Evolutionary conservation across 164 flowering plant species (phyloP).

Genomic region (Malania oleifera): DNA sequence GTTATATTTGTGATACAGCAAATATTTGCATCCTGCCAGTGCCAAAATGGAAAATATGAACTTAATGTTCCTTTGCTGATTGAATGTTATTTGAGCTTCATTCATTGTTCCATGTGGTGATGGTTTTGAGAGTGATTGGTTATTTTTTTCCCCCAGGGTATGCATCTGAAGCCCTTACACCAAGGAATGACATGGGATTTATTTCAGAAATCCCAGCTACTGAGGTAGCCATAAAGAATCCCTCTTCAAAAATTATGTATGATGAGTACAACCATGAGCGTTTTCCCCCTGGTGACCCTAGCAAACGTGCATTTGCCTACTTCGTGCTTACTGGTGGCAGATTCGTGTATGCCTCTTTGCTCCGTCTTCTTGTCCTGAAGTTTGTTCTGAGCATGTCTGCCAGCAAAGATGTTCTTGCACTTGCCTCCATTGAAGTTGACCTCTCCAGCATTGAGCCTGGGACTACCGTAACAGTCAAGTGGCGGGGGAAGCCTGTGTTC

Average conservation of each 20-base stretch:
- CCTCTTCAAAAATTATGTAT: slow-evolving; percentile 27
- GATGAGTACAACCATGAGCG: slow-evolving; percentile 39
- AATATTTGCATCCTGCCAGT: not conserved
- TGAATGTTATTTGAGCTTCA: not conserved
- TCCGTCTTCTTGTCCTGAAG: slow-evolving; percentile 34
- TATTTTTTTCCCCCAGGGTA: slow-evolving; percentile 15
- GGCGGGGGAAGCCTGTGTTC: slow-evolving; percentile 44
- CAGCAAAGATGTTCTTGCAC: slow-evolving; percentile 37
- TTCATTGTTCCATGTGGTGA: not conserved
- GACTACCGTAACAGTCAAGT: slow-evolving; percentile 36
- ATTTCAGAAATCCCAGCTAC: slow-evolving; percentile 29
- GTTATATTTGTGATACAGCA: too few species aligned
- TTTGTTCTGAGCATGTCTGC: slow-evolving; percentile 41
- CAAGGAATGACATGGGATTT: slow-evolving; percentile 21
- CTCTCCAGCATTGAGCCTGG: slow-evolving; percentile 37
- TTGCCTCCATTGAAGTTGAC: slow-evolving; percentile 41
- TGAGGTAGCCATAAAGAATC: slow-evolving; percentile 33
- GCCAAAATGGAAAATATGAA: not conserved
- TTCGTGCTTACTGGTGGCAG: slow-evolving; percentile 38
- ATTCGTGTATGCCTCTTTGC: slow-evolving; percentile 34
- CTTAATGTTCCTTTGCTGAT: not conserved
- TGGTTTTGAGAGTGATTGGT: not conserved
- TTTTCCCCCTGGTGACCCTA: slow-evolving; percentile 40
- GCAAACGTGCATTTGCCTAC: slow-evolving; percentile 39
- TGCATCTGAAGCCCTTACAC: slow-evolving; percentile 28